These are phyloP conservation scores for Phaeolepiota aurea DNA, from an alignment of 768 basidiomycete species.

Conservation along the genomic window DNA sequence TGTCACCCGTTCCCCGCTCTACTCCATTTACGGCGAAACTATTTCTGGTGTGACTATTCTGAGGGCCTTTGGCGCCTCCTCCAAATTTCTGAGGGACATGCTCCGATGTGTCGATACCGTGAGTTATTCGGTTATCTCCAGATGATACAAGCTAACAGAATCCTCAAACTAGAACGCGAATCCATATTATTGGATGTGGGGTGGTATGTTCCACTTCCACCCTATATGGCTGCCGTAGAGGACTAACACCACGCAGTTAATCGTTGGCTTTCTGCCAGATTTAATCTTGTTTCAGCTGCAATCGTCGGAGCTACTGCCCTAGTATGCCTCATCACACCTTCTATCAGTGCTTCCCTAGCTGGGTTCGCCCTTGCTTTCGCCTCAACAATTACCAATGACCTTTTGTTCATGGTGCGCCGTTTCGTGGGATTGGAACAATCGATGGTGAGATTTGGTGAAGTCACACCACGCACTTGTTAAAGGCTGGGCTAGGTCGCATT, in stretches of 20 bases:
- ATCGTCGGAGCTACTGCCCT: constrained; percentile 69
- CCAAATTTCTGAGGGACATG: constrained; percentile 83
- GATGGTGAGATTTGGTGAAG: constrained; percentile 47
- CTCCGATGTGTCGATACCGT: constrained; percentile 75
- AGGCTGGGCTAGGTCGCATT: constrained; percentile 51
- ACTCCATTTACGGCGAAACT: constrained; percentile 36
- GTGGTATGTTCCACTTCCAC: constrained; percentile 34
- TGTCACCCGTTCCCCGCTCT: constrained; percentile 29
- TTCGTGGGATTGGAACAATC: constrained; percentile 88
- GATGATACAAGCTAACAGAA: constrained; percentile 1
- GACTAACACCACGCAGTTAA: constrained; percentile 44
- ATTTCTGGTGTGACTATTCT: constrained; percentile 39
- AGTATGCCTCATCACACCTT: constrained; percentile 57
- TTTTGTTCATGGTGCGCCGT: constrained; percentile 64
- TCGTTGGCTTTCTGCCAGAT: constrained; percentile 84
- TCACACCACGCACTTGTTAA: too few species aligned
- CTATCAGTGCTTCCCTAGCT: constrained; percentile 72
- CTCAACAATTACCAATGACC: constrained; percentile 62
- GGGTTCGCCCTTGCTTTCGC: constrained; percentile 87
- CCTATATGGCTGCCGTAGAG: neutral
- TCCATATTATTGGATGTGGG: constrained; percentile 91
- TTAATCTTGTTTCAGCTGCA: constrained; percentile 69
- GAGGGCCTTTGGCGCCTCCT: constrained; percentile 83
- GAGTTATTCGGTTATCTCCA: constrained; percentile 14
- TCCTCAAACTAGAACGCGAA: constrained; percentile 36